phyloP scores from a whole-genome alignment of 768 basidiomycete genomes.

The Pulveroboletus frians region DNA sequence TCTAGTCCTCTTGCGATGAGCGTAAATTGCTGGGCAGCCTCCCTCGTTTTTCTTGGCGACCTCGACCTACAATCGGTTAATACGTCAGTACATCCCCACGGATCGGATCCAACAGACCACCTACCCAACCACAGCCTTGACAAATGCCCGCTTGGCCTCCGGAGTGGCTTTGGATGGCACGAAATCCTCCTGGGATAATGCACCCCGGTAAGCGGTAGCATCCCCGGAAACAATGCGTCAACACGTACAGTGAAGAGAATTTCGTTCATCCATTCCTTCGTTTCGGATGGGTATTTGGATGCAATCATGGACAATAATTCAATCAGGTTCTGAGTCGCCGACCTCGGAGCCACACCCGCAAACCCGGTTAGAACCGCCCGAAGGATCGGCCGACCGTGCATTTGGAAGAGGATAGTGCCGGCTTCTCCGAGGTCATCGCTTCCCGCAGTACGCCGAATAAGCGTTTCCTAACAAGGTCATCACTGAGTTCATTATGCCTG shows the following conservation, averaged over 20 bases:
- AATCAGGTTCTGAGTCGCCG: slow-evolving; percentile 76
- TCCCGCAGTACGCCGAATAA: slow-evolving; percentile 61
- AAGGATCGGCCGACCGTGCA: slow-evolving; percentile 64
- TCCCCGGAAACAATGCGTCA: slow-evolving; percentile 1
- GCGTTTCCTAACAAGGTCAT: slow-evolving; percentile 41
- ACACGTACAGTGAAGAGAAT: slow-evolving; percentile 59
- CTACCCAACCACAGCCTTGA: slow-evolving; percentile 66
- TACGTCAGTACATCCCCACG: neutral
- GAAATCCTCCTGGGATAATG: slow-evolving; percentile 58
- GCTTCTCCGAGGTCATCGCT: slow-evolving; percentile 57
- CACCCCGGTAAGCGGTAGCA: neutral
- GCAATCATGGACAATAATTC: slow-evolving; percentile 72
- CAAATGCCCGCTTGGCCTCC: slow-evolving; percentile 75
- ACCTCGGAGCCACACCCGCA: slow-evolving; percentile 79
- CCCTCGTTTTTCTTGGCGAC: slow-evolving; percentile 66
- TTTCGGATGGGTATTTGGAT: slow-evolving; percentile 48
- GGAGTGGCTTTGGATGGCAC: slow-evolving; percentile 63
- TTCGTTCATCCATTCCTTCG: slow-evolving; percentile 66
- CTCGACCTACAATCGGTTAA: slow-evolving; percentile 46
- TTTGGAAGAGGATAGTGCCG: slow-evolving; percentile 44
- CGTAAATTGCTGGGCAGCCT: slow-evolving; percentile 84
- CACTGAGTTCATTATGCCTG: neutral
- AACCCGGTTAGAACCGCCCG: slow-evolving; percentile 73
- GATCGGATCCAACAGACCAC: slow-evolving; percentile 13
- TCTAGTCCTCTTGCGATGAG: slow-evolving; percentile 80